Conservation (phyloP, 306 rosid genomes). For the Gastrolobium villosum region DNA sequence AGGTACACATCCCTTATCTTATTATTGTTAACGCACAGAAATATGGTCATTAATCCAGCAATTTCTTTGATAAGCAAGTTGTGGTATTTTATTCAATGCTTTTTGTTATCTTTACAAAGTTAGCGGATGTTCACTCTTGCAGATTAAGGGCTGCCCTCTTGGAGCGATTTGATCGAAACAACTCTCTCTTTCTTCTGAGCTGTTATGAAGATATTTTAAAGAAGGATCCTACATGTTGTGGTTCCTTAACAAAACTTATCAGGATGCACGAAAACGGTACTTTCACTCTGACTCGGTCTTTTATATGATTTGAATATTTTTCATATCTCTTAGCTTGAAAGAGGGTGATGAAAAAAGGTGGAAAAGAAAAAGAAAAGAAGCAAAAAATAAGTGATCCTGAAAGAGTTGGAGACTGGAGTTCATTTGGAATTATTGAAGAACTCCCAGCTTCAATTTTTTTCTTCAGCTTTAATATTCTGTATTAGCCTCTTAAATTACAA, state of each 20-base stretch:
- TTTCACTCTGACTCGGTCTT: conserved; percentile 31
- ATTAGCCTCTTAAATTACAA: conserved; percentile 9
- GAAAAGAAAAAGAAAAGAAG: neutral
- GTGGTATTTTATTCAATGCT: neutral
- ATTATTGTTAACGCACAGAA: neutral
- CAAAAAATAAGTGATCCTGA: neutral
- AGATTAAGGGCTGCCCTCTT: conserved; percentile 72
- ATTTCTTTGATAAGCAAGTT: conserved; percentile 18
- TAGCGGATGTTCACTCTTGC: conserved; percentile 42
- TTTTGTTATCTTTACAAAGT: conserved; percentile 35
- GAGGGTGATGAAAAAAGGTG: neutral
- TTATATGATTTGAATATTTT: conserved; percentile 18
- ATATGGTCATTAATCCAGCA: conserved; percentile 6
- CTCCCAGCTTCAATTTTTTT: neutral
- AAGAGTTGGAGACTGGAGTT: neutral
- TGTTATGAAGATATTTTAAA: conserved; percentile 72
- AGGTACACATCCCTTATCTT: conserved; percentile 62
- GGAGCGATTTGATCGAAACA: conserved; percentile 64
- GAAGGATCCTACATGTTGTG: conserved; percentile 77
- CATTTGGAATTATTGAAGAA: conserved; percentile 11
- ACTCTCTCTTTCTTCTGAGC: conserved; percentile 50
- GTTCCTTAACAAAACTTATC: conserved; percentile 79
- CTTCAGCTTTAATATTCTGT: no score
- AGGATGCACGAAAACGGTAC: conserved; percentile 77
- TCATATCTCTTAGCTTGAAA: neutral